A percentile compares a stretch with the other conserved stretches of the same genome.
phyloP scores from a whole-genome alignment of 177 flowering plant species.

The Vitis hybrid region DNA sequence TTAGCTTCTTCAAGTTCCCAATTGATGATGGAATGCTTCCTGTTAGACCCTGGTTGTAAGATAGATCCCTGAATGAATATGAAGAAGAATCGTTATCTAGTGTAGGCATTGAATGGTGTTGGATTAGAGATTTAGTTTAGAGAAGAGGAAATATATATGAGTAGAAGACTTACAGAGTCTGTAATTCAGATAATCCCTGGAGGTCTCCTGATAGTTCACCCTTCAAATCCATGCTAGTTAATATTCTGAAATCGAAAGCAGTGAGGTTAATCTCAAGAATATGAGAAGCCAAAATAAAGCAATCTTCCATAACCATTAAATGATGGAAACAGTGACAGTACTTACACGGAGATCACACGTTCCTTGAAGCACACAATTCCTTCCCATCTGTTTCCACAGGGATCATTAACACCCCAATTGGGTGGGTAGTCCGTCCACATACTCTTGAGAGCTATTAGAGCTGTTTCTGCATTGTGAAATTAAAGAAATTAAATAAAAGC shows the following conservation, averaged over 20 bases:
- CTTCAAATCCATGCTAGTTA: conserved; percentile 34
- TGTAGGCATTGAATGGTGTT: not conserved
- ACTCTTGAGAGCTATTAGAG: conserved; percentile 10
- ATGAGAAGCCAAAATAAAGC: too few relatives aligned
- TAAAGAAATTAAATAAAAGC: too few relatives aligned
- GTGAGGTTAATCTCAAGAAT: too few relatives aligned
- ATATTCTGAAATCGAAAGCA: conserved; percentile 30
- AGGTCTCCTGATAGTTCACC: conserved; percentile 27
- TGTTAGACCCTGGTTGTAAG: conserved; percentile 55
- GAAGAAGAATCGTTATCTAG: not conserved
- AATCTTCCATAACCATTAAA: too few relatives aligned
- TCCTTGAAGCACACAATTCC: conserved; percentile 23
- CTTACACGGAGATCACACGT: conserved; percentile 10
- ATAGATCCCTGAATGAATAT: conserved; percentile 52
- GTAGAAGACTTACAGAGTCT: conserved; percentile 23
- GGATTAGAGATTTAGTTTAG: not conserved
- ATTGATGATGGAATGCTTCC: conserved; percentile 5
- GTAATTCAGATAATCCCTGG: conserved; percentile 20
- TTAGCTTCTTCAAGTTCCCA: conserved; percentile 6
- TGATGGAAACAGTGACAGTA: not conserved
- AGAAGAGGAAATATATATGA: not conserved
- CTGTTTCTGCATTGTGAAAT: conserved; percentile 10
- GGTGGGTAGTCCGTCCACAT: conserved; percentile 20
- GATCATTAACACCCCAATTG: conserved; percentile 29
- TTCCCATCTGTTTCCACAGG: conserved; percentile 29